A percentile compares a stretch with the other conserved stretches of the same genome.
phyloP scores from a whole-genome alignment of 2,329 filamentous ascomycete genomes.

The Arthrinium phaeospermum region DNA sequence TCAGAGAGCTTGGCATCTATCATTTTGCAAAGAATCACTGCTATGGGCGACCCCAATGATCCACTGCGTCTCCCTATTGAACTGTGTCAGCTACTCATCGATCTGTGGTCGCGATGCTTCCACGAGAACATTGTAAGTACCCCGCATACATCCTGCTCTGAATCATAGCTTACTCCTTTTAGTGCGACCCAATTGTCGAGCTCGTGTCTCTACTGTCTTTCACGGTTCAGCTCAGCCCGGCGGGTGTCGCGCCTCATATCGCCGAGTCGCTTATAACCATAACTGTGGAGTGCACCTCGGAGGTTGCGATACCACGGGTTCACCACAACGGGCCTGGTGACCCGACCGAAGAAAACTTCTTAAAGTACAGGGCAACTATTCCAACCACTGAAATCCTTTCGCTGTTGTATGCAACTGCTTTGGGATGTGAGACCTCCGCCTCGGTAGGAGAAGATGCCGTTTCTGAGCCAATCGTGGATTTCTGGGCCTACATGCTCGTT shows the following conservation, averaged over 20 bases:
- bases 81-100: constrained; percentile 67
- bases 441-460: constrained; percentile 30
- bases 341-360: constrained; percentile 48
- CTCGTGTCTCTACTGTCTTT: constrained; percentile 54
- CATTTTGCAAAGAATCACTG: constrained; percentile 70
- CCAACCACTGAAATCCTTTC: constrained; percentile 68
- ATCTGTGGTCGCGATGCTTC: constrained; percentile 72
- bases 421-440: constrained; percentile 58
- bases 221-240: constrained; percentile 28
- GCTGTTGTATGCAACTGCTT: constrained; percentile 67
- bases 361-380: constrained; percentile 59
- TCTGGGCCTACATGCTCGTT: constrained; percentile 72
- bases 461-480: constrained; percentile 47
- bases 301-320: constrained; percentile 64
- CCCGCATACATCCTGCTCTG: constrained; percentile 17
- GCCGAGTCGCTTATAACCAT: constrained; percentile 61
- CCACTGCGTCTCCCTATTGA: constrained; percentile 65
- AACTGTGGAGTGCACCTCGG: constrained; percentile 64
- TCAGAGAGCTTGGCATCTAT: constrained; percentile 67
- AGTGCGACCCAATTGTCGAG: constrained; percentile 66
- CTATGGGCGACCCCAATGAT: constrained; percentile 55
- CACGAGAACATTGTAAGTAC: constrained; percentile 56
- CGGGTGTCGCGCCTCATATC: constrained; percentile 63
- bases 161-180: not conserved
- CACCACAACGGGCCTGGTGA: constrained; percentile 53